Percentiles rank a stretch among this genome's conserved stretches.
Evolutionary conservation across 1,284 basidiomycete genomes (phyloP).

Genomic region (Irpex rosettiformis): DNA sequence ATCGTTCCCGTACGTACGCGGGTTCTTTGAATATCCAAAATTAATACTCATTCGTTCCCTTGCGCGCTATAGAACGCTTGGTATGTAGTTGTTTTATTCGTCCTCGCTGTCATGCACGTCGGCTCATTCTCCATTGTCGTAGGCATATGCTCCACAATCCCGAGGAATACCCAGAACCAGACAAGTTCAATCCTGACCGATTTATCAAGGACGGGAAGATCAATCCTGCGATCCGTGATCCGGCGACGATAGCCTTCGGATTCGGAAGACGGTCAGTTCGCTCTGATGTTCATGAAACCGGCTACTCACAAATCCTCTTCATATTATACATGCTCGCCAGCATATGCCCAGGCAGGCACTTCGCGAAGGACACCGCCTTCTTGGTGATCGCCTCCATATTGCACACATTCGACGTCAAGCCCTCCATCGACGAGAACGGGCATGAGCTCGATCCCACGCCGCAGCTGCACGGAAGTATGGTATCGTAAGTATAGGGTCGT

Average conservation of each 20-base stretch:
- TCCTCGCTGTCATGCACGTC: too few relatives aligned
- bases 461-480: slow-evolving; percentile 2
- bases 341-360: slow-evolving; percentile 41
- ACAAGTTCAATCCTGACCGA: slow-evolving; percentile 23
- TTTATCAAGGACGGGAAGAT: slow-evolving; percentile 17
- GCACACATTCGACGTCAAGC: slow-evolving; percentile 35
- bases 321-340: slow-evolving; percentile 17
- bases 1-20: slow-evolving; percentile 18
- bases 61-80: neutral
- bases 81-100: neutral
- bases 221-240: neutral
- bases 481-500: slow-evolving; percentile 6
- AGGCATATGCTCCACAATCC: slow-evolving; percentile 20
- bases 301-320: neutral
- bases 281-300: neutral
- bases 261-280: slow-evolving; percentile 17
- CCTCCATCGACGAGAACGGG: slow-evolving; percentile 20
- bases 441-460: neutral
- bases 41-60: slow-evolving; percentile 7
- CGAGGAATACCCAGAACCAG: slow-evolving; percentile 19
- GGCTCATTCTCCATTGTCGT: neutral
- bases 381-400: slow-evolving; percentile 36
- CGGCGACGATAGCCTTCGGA: slow-evolving; percentile 16
- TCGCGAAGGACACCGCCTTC: slow-evolving; percentile 36
- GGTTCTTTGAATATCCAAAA: neutral